phyloP scores from a whole-genome alignment of 2,329 filamentous ascomycete species.

The Rhytidhysteron rufulum region DNA sequence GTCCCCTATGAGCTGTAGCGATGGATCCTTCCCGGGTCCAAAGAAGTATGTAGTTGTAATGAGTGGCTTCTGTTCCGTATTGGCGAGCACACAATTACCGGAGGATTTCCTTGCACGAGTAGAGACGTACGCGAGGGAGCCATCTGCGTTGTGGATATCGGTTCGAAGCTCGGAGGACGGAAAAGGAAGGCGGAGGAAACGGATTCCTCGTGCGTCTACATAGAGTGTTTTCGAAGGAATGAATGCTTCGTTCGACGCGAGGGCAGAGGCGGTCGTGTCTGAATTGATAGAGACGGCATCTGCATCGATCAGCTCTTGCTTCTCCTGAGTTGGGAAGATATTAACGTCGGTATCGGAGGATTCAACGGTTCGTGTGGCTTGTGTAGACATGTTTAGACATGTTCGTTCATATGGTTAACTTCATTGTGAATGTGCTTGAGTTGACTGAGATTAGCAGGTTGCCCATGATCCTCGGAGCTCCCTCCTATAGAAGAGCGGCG shows the following conservation, averaged over 20 bases:
- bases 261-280: conserved; percentile 11
- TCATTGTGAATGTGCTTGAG: too few species aligned
- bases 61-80: conserved; percentile 38
- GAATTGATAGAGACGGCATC: conserved; percentile 14
- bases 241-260: conserved; percentile 27
- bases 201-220: conserved; percentile 47
- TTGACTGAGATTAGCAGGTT: too few species aligned
- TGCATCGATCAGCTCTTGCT: conserved; percentile 14
- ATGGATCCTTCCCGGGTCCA: conserved; percentile 52
- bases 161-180: conserved; percentile 37
- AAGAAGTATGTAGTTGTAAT: conserved; percentile 55
- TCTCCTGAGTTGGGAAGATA: conserved; percentile 13
- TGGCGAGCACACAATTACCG: conserved; percentile 47
- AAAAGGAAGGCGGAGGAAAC: conserved; percentile 41
- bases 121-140: conserved; percentile 49
- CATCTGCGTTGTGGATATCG: conserved; percentile 29
- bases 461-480: too few species aligned
- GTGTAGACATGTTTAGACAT: too few species aligned
- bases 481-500: too few species aligned
- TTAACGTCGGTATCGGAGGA: conserved; percentile 8
- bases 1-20: conserved; percentile 36
- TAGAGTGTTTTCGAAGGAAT: conserved; percentile 45
- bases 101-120: conserved; percentile 47
- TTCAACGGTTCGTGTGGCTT: too few species aligned
- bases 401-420: too few species aligned